Base-by-base conservation (phyloP, 345 rosid species). In the Citrus reticulata region DNA sequence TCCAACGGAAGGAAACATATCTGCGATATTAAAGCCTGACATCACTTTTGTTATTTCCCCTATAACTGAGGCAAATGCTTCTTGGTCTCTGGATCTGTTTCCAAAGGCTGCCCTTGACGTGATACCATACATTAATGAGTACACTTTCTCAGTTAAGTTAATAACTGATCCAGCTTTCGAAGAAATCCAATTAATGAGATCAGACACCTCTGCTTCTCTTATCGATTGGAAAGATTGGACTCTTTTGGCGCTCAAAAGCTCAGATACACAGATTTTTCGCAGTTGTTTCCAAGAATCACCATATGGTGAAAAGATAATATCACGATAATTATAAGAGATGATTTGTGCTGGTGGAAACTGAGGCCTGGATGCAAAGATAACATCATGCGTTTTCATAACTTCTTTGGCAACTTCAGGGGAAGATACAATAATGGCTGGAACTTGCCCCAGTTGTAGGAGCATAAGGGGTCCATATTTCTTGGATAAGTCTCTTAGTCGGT, bases 401-500 rank as follows among this genome's bases (percentile, higher is more conserved):
- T 76, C 81, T 68, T 74, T 42, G 10, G 84, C 90, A 7, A 65
- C 29, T 7, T 89, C 80, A 0, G 88, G 70, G 2, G 88, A 82
- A 7, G 84, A 81, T 72, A 89, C 34, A 9, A 85, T 68, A 4
- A 85, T 14, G 30, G 78, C 66, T 1, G 76, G 27, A 51, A 80
- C 59, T 78, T 82, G 85, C 11, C 88, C 91, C 1, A 89, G 70
- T 37, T 80, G 80, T 42, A 89, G 82, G 27, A 79, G 68, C 78
- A 87, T 74, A 22, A 76, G 4, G 1, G 89, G 81, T 6, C 91
- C 87, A 67, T 83, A 40, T 81, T 76, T 79, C 14, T 51, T 25
- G 24, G 88, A 81, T 79, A 84, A 78, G 25, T 86, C 74, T 34
- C 73, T 51, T 3, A 84, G 62, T 10, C 37, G 1, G 7, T 24